A percentile compares a stretch with the other conserved stretches of the same genome.
Evolutionary conservation across 345 rosid species (phyloP).

Genomic region (Leavenworthia alabamica): DNA sequence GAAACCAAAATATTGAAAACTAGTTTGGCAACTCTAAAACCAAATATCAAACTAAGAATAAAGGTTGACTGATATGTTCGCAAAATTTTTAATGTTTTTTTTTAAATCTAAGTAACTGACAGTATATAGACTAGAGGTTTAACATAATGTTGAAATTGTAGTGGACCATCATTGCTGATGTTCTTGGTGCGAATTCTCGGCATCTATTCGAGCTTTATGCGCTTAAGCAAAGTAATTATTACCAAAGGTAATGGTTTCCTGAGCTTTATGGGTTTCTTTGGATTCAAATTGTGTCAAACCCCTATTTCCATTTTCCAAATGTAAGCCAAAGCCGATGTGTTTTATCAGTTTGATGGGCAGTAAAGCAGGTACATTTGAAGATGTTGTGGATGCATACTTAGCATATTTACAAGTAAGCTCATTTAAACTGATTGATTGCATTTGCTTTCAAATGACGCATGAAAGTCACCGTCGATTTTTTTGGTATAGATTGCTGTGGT

Average conservation of each 20-base stretch:
- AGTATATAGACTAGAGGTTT: slow-evolving; percentile 11
- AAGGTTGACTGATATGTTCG: background rate
- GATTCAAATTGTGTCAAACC: background rate
- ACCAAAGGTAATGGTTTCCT: slow-evolving; percentile 50
- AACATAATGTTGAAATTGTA: slow-evolving; percentile 29
- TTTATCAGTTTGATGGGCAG: slow-evolving; percentile 57
- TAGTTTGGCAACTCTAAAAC: slow-evolving; percentile 5
- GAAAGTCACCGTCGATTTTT: background rate
- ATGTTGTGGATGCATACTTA: slow-evolving; percentile 82
- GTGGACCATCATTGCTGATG: slow-evolving; percentile 85
- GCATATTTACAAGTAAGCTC: slow-evolving; percentile 72
- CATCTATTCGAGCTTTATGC: slow-evolving; percentile 95
- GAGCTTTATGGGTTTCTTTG: background rate
- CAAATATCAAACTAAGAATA: background rate
- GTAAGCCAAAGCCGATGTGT: slow-evolving; percentile 6
- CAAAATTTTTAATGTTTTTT: background rate
- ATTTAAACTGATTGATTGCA: slow-evolving; percentile 8
- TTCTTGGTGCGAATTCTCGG: slow-evolving; percentile 80
- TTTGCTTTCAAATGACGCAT: background rate
- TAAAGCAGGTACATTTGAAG: slow-evolving; percentile 68
- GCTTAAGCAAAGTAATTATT: slow-evolving; percentile 75
- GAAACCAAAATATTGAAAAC: background rate
- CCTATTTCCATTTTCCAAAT: background rate
- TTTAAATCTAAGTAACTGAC: background rate
- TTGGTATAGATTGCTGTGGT: slow-evolving; percentile 60